Base-by-base conservation (phyloP, 2,329 filamentous ascomycete species). In the Cladosporium sp. region DNA sequence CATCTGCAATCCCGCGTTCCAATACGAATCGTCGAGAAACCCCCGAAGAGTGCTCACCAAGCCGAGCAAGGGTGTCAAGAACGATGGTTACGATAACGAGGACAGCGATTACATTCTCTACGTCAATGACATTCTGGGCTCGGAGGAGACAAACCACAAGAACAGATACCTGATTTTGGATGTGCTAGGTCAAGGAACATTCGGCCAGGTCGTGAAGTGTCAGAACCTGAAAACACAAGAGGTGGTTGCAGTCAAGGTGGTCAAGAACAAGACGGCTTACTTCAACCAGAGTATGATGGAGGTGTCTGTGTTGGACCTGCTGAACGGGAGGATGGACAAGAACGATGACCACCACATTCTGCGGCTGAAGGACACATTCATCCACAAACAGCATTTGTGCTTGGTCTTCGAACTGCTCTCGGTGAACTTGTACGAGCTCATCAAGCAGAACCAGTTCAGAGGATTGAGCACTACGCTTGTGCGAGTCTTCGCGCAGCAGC, bases 281-380 rank as follows among this genome's bases (percentile, higher is more conserved):
- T 99, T 99, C 83, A 99, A 99, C 77, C 95, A 99, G 80, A 98
- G 95, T 79, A 99, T 99, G 95, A 99, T 99, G 95, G 95, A 99
- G 78, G 95, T 99, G 36, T 99, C 95, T 1, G 95, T 99, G 28
- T 84, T 99, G 66, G 95, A 99, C 79, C 78, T 99, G 84, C 87
- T 99, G 75, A 99, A 99, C 78, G 97, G 93, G 70, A 96, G 97
- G 78, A 93, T 98, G 75, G 95, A 99, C 83, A 99, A 98, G 82
- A 98, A 98, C 74, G 95, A 99, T 75, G 95, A 99, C 74, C 95
- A 99, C 74, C 95, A 99, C 79, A 86, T 99, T 30, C 84, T 99
- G 65, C 90, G 95, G 67, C 84, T 99, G 54, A 97, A 97, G 78
- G 95, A 99, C 75, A 99, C 95, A 0, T 99, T 99, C 77, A 99